Conservation (phyloP, 2,329 filamentous ascomycete genomes). For the Stachybotrys elegans region DNA sequence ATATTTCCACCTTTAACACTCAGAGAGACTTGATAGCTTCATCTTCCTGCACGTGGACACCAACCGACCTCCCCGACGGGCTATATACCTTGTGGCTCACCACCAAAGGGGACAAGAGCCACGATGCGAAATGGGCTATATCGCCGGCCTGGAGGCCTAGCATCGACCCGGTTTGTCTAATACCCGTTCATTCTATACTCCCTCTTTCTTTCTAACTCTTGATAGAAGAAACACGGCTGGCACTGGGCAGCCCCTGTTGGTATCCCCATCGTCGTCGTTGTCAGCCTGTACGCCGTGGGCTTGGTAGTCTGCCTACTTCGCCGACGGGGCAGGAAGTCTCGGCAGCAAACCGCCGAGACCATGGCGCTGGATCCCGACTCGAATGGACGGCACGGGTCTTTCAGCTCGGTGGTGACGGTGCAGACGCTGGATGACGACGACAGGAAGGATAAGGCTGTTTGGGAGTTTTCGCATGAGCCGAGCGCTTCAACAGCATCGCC, state of each 20-base stretch:
- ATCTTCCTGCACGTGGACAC: constrained; percentile 22
- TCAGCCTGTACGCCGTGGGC: constrained; percentile 22
- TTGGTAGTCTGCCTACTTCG: constrained; percentile 21
- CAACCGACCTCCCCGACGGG: constrained; percentile 16
- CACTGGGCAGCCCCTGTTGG: constrained; percentile 23
- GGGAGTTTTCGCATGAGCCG: constrained; percentile 6
- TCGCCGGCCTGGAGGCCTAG: constrained; percentile 26
- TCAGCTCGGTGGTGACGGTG: constrained; percentile 15
- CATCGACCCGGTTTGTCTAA: too few relatives aligned
- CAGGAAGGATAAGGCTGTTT: constrained; percentile 10
- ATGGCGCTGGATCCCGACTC: constrained; percentile 12
- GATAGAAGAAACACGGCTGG: constrained; percentile 15
- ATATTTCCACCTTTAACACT: not conserved
- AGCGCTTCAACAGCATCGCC: not conserved
- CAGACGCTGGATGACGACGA: constrained; percentile 14
- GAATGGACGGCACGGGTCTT: constrained; percentile 13
- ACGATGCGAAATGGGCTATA: constrained; percentile 21
- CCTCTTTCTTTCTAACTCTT: too few relatives aligned
- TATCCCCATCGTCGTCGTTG: constrained; percentile 22
- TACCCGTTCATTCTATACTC: too few relatives aligned
- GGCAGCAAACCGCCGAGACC: too few relatives aligned
- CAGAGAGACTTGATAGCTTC: constrained; percentile 1
- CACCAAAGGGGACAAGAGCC: constrained; percentile 9
- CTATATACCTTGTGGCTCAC: constrained; percentile 25
- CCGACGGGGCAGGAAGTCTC: constrained; percentile 19